Evolutionary conservation across 129 eudicot species (phyloP).

Genomic region (Gnaphalium uliginosum): DNA sequence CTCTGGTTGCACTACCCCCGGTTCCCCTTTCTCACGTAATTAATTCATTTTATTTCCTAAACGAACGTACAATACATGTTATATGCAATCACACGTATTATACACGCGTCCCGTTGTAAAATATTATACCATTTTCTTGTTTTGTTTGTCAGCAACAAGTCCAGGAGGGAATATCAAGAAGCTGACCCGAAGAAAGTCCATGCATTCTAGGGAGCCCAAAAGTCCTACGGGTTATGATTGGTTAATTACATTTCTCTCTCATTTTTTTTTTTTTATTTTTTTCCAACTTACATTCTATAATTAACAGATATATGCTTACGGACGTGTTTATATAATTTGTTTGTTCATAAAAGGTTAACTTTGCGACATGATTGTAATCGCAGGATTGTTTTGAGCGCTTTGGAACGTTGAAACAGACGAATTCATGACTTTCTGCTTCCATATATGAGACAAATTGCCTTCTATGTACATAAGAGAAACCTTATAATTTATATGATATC

Average conservation of each 20-base stretch:
- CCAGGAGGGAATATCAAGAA: conserved; percentile 53
- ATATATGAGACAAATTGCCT: conserved; percentile 17
- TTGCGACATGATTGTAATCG: conserved; percentile 8
- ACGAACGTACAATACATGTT: neutral
- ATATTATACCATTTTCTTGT: neutral
- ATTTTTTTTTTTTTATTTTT: neutral
- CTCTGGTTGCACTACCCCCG: conserved; percentile 40
- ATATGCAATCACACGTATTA: neutral
- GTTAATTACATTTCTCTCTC: conserved; percentile 20
- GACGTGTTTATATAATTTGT: neutral
- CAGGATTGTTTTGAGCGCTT: conserved; percentile 68
- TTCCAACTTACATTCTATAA: neutral
- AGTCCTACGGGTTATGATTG: conserved; percentile 57
- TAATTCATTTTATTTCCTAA: neutral
- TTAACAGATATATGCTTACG: neutral
- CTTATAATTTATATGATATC: neutral
- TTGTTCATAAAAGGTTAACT: neutral
- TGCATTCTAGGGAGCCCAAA: conserved; percentile 31
- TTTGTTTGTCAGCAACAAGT: conserved; percentile 37
- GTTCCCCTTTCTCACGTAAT: conserved; percentile 62
- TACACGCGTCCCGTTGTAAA: too few relatives aligned
- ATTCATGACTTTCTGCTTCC: conserved; percentile 15
- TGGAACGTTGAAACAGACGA: conserved; percentile 53
- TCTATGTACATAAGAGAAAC: conserved; percentile 22
- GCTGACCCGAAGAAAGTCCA: conserved; percentile 45